A percentile compares a stretch with the other conserved stretches of the same genome.
phyloP scores from a whole-genome alignment of 495 filamentous ascomycete species.

The Daldinia bambusicola region DNA sequence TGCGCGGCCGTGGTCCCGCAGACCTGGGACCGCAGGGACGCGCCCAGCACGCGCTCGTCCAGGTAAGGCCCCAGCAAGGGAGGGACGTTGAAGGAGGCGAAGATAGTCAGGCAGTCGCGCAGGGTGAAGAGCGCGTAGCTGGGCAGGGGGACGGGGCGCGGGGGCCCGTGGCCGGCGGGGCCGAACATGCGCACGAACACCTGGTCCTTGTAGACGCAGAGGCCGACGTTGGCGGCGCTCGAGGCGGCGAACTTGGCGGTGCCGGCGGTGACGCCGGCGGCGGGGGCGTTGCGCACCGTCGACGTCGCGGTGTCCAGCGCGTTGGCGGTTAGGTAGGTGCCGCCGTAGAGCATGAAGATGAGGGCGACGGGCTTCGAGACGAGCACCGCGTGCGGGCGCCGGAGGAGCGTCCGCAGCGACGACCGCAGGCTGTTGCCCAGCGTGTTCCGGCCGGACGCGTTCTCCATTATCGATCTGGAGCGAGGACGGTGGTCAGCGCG shows the following conservation, averaged over 20 bases:
- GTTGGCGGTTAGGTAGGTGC: slow-evolving; percentile 93
- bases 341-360: slow-evolving; percentile 87
- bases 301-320: slow-evolving; percentile 82
- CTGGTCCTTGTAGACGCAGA: slow-evolving; percentile 94
- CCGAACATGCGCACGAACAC: slow-evolving; percentile 88
- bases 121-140: slow-evolving; percentile 83
- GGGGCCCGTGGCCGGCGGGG: slow-evolving; percentile 52
- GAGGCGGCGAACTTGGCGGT: slow-evolving; percentile 86
- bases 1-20: slow-evolving; percentile 73
- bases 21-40: slow-evolving; percentile 53
- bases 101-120: slow-evolving; percentile 91
- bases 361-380: slow-evolving; percentile 84
- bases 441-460: slow-evolving; percentile 83
- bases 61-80: slow-evolving; percentile 76
- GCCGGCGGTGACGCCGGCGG: slow-evolving; percentile 72
- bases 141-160: slow-evolving; percentile 65
- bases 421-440: slow-evolving; percentile 72
- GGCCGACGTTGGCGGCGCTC: slow-evolving; percentile 82
- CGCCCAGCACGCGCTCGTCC: slow-evolving; percentile 58
- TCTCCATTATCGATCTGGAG: slow-evolving; percentile 89
- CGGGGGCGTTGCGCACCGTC: slow-evolving; percentile 66
- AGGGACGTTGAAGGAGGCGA: slow-evolving; percentile 92
- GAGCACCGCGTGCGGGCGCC: slow-evolving; percentile 75
- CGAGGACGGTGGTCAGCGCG: slow-evolving; percentile 33
- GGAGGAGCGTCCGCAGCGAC: slow-evolving; percentile 71